Evolutionary conservation across 495 filamentous ascomycete genomes (phyloP).

Genomic region (Xylaria scruposa): DNA sequence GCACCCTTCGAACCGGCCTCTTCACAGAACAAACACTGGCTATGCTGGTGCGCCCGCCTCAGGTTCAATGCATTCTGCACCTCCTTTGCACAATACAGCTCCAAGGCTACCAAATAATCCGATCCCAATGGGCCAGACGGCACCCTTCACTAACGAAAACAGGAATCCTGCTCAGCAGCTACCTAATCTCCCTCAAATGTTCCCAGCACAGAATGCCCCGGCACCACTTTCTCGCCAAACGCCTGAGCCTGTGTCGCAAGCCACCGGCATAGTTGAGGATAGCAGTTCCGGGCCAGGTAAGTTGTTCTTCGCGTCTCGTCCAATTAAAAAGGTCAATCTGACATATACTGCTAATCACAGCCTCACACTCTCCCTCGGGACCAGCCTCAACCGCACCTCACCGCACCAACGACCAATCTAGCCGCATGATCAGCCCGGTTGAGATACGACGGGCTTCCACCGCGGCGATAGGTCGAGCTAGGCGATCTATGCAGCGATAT

Average conservation of each 20-base stretch:
- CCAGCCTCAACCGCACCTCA: conserved; percentile 14
- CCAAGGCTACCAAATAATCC: not conserved
- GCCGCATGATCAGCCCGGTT: conserved; percentile 16
- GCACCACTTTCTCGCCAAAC: conserved; percentile 8
- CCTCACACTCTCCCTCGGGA: conserved; percentile 2
- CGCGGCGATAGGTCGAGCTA: conserved; percentile 13
- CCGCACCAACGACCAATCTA: conserved; percentile 12
- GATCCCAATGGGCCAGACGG: conserved; percentile 13
- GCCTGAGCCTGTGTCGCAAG: conserved; percentile 2
- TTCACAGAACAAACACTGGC: conserved; percentile 10
- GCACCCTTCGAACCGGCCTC: not conserved
- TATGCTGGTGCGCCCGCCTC: not conserved
- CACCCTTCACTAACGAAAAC: conserved; percentile 20
- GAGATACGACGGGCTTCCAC: conserved; percentile 24
- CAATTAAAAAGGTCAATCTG: conserved; percentile 3
- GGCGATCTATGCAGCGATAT: conserved; percentile 14
- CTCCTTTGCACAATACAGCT: not conserved
- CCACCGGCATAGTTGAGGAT: not conserved
- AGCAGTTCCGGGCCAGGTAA: conserved; percentile 8
- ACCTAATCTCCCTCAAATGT: conserved; percentile 19
- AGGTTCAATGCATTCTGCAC: conserved; percentile 3
- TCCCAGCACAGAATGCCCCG: not conserved
- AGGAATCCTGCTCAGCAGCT: conserved; percentile 10
- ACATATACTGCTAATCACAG: not conserved
- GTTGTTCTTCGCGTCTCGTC: not conserved